A percentile compares a stretch with the other conserved stretches of the same genome.
Evolutionary conservation across 2,329 filamentous ascomycete species (phyloP).

Genomic region (Stagonosporopsis rhizophila): DNA sequence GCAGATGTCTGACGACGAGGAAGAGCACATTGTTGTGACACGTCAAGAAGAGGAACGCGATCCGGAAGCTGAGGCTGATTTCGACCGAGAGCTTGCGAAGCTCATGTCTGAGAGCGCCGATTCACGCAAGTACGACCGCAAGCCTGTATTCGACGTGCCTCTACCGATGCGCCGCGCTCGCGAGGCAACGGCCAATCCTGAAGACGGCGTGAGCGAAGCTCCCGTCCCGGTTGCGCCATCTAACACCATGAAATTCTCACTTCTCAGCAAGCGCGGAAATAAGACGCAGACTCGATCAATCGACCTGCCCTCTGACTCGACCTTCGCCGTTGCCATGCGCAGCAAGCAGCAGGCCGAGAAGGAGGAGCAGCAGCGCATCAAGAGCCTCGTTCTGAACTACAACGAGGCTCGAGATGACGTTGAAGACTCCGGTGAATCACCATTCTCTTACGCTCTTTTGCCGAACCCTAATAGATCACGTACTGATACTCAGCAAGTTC

Average conservation of each 20-base stretch:
- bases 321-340: constrained; percentile 95
- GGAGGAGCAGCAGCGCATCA: constrained; percentile 98
- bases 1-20: constrained; percentile 73
- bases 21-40: constrained; percentile 91
- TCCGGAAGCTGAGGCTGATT: constrained; percentile 93
- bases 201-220: constrained; percentile 52
- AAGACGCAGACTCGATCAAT: constrained; percentile 94
- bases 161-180: constrained; percentile 83
- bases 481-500: constrained; percentile 47
- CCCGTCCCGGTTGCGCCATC: constrained; percentile 45
- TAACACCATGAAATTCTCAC: constrained; percentile 91
- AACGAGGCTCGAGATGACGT: constrained; percentile 79
- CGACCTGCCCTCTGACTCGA: constrained; percentile 87
- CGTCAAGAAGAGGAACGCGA: constrained; percentile 89
- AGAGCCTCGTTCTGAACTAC: constrained; percentile 95
- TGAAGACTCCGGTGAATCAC: constrained; percentile 74
- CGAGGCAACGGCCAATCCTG: constrained; percentile 57
- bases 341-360: constrained; percentile 92
- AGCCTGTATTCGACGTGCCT: constrained; percentile 93
- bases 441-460: constrained; percentile 51
- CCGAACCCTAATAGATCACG: constrained; percentile 59
- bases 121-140: constrained; percentile 93
- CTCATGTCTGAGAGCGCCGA: constrained; percentile 98
- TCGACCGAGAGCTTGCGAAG: constrained; percentile 96
- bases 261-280: constrained; percentile 95